Base-by-base conservation (phyloP, 306 rosid genomes). In the Casuarina cunninghamiana region DNA sequence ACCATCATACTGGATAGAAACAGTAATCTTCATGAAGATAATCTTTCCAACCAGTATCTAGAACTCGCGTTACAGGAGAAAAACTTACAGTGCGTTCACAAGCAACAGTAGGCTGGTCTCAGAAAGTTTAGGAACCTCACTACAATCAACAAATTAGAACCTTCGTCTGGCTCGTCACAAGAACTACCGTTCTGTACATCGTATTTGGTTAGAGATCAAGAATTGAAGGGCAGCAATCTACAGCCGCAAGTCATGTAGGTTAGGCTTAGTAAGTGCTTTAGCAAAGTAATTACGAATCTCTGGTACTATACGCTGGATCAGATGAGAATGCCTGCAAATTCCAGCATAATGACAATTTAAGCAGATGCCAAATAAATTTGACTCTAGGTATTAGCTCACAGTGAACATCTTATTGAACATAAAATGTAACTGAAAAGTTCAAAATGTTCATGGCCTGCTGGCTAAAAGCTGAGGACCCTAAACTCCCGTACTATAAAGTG, bases 221-320 rank as follows among this genome's bases (percentile, higher is more conserved):
- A 86, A 84, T 85, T 55, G 70, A 72, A 78, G 73, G 79, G 76
- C 79, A 8, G 80, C 80, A 53, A 71, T 54, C 88, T 95, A 95
- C 63, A 63, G 86, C 86, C 91, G 84, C 80, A 69, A 78, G 89
- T 81, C 84, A 77, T 77, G 86, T 71, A 83, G 69, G 90, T 88
- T 93, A 85, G 77, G 88, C 87, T 87, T 95, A 7, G 93, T 82
- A 83, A 95, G 93, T 57, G 92, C 90, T 82, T 90, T 93, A 9
- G 88, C 89, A 77, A 95, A 91, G 89, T 93, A 93, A 74, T 49
- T 75, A 63, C 96, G 87, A 75, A 93, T 93, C 89, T 95, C 97
- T 17, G 97, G 91, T 75, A 83, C 80, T 86, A 90, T 88, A 6
- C 91, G 90, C 80, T 84, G 89, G 76, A 93, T 87, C 84, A 93